A percentile compares a stretch with the other conserved stretches of the same genome.
These are phyloP conservation scores for Neurospora sp. DNA, from an alignment of 495 filamentous ascomycete genomes.

Conservation along the genomic window DNA sequence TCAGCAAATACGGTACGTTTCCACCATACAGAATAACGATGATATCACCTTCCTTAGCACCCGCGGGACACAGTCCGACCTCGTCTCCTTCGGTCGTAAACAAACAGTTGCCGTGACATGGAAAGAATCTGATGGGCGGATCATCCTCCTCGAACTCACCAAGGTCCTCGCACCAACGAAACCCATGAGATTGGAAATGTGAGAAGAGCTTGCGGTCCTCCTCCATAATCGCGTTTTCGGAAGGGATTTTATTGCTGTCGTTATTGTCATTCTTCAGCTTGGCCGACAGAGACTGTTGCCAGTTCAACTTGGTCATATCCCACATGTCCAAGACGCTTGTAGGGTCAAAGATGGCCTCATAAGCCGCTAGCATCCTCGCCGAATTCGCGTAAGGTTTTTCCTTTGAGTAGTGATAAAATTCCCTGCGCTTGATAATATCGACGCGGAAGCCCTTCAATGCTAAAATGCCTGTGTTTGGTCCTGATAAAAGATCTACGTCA, in stretches of 20 bases:
- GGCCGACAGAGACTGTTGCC: background rate
- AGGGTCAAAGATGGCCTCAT: background rate
- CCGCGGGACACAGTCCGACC: conserved; percentile 1
- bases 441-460: background rate
- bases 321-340: background rate
- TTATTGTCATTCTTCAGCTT: background rate
- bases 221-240: background rate
- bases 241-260: background rate
- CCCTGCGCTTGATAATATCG: background rate
- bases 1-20: conserved; percentile 5
- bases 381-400: background rate
- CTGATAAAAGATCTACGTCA: background rate
- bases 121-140: background rate
- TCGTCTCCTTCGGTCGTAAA: background rate
- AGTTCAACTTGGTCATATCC: background rate
- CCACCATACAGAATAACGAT: conserved; percentile 1
- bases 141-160: too few species aligned
- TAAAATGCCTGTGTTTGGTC: background rate
- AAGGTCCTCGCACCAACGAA: too few species aligned
- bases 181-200: too few species aligned
- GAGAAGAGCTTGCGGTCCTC: background rate
- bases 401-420: background rate
- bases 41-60: conserved; percentile 1
- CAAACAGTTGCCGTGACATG: conserved; percentile 1
- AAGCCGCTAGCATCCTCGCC: background rate